Percentiles rank a stretch among this genome's conserved stretches.
Conservation (phyloP, 2,329 filamentous ascomycete species). For the Helotiales sp. region DNA sequence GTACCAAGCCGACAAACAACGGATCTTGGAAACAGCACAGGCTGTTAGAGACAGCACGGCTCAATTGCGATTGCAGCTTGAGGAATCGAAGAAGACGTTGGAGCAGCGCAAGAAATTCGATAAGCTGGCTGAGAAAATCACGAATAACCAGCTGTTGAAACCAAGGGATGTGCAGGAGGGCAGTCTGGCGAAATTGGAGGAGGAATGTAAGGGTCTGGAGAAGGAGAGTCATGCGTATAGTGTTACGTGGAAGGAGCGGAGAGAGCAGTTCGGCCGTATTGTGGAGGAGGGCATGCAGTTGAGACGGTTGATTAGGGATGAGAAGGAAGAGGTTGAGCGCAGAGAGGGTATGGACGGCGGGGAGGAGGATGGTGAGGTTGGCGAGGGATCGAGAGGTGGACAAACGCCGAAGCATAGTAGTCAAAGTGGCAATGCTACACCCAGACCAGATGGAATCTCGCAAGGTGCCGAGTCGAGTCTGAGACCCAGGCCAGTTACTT, state of each 20-base stretch:
- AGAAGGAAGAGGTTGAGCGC: constrained; percentile 92
- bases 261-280: constrained; percentile 85
- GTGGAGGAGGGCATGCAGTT: constrained; percentile 91
- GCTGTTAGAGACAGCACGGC: constrained; percentile 76
- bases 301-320: constrained; percentile 84
- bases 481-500: constrained; percentile 42
- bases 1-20: constrained; percentile 79
- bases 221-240: constrained; percentile 82
- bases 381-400: constrained; percentile 56
- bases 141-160: constrained; percentile 76
- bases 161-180: constrained; percentile 82
- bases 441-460: constrained; percentile 51
- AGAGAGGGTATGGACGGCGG: constrained; percentile 75
- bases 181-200: constrained; percentile 80
- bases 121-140: constrained; percentile 85
- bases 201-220: constrained; percentile 87
- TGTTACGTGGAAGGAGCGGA: constrained; percentile 80
- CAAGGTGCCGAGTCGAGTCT: constrained; percentile 48
- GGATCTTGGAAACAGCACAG: constrained; percentile 79
- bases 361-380: constrained; percentile 65
- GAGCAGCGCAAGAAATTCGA: constrained; percentile 85
- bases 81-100: constrained; percentile 75
- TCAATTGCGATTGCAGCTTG: constrained; percentile 74
- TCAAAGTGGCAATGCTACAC: constrained; percentile 53
- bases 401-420: constrained; percentile 57